These are phyloP conservation scores for Pterocarpus macrocarpus DNA, from an alignment of 306 rosid genomes.

Conservation along the genomic window DNA sequence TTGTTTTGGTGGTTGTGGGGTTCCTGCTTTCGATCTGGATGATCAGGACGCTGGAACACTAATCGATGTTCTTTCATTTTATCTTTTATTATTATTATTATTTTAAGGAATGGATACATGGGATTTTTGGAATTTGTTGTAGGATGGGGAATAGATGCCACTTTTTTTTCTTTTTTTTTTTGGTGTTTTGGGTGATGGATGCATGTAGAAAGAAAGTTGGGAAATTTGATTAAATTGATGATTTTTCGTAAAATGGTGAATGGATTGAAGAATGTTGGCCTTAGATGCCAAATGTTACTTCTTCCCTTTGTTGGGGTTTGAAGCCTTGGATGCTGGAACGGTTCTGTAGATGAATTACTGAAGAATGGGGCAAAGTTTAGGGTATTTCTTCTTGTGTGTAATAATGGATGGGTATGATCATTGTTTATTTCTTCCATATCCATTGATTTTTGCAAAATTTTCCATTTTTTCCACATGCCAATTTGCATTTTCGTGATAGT, in stretches of 20 bases:
- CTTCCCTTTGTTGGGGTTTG: conserved; percentile 27
- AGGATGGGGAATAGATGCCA: conserved; percentile 4
- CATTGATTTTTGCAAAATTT: conserved; percentile 14
- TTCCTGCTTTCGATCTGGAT: conserved; percentile 40
- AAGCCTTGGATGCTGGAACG: conserved; percentile 4
- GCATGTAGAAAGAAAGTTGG: conserved; percentile 24
- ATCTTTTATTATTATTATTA: neutral
- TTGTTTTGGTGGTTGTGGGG: neutral
- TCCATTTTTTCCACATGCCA: neutral
- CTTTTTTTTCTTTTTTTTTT: neutral
- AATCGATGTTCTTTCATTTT: neutral
- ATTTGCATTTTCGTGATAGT: neutral
- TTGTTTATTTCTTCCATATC: conserved; percentile 14
- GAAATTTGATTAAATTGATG: conserved; percentile 18
- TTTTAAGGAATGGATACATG: neutral
- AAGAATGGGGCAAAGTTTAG: conserved; percentile 24
- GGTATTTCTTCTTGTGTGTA: neutral
- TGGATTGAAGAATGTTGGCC: conserved; percentile 16
- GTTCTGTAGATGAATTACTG: conserved; percentile 19
- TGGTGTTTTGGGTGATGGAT: conserved; percentile 26
- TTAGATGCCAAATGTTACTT: neutral
- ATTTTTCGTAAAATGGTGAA: conserved; percentile 13
- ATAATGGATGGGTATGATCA: conserved; percentile 6
- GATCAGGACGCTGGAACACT: neutral
- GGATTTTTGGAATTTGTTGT: conserved; percentile 33